phyloP scores from a whole-genome alignment of 495 filamentous ascomycete species.

The Cercophora samala region DNA sequence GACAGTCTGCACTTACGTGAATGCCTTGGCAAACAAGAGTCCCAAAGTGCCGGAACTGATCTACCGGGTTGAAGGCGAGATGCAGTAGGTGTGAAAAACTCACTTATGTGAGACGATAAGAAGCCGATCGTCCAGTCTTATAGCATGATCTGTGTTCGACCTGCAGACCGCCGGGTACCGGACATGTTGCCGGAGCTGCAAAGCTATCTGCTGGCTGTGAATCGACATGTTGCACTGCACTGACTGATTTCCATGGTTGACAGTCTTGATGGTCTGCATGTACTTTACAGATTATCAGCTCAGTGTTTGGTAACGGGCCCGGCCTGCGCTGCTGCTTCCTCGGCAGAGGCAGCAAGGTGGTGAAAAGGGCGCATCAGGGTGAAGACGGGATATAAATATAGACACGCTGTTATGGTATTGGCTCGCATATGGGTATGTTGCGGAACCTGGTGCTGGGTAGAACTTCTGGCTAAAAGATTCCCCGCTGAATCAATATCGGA shows the following conservation, averaged over 20 bases:
- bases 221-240: conserved; percentile 8
- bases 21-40: not conserved
- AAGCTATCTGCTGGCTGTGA: too few relatives aligned
- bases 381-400: conserved; percentile 16
- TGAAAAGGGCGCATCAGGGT: not conserved
- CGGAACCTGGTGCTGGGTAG: not conserved
- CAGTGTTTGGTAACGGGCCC: not conserved
- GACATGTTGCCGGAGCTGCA: not conserved
- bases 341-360: not conserved
- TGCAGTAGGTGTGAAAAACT: not conserved
- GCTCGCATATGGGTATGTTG: not conserved
- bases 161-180: not conserved
- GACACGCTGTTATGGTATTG: conserved; percentile 9
- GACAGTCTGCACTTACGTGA: not conserved
- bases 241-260: not conserved
- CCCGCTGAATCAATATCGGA: conserved; percentile 14
- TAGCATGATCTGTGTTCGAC: not conserved
- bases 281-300: not conserved
- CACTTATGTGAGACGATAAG: not conserved
- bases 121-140: not conserved
- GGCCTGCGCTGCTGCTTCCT: not conserved
- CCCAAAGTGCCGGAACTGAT: not conserved
- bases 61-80: not conserved
- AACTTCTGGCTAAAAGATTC: conserved; percentile 21
- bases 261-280: not conserved